Conservation (phyloP, 257 asterid species). For the Ophiorrhiza pumila region DNA sequence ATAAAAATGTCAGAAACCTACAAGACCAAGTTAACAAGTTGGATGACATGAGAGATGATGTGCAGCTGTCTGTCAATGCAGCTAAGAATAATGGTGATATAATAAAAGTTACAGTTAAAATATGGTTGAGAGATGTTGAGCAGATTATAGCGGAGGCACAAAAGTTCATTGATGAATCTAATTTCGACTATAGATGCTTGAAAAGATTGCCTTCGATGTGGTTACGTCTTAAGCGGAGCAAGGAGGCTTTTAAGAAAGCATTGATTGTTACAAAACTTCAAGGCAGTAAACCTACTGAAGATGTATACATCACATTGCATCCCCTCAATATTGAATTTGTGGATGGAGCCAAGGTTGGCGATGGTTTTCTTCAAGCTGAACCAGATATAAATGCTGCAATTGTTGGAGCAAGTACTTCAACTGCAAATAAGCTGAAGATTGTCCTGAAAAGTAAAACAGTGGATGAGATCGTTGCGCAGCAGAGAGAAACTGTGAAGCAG, state of each 20-base stretch:
- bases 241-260: not conserved
- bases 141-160: not conserved
- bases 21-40: not conserved
- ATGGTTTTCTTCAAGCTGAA: not conserved
- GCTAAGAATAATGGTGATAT: not conserved
- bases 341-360: too few relatives aligned
- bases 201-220: not conserved
- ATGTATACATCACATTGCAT: not conserved
- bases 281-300: not conserved
- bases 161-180: not conserved
- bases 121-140: slow-evolving; percentile 7
- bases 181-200: not conserved
- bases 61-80: not conserved
- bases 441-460: not conserved
- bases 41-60: slow-evolving; percentile 8
- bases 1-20: not conserved
- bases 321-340: slow-evolving; percentile 6
- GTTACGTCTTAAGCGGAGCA: slow-evolving; percentile 14
- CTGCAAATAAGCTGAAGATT: not conserved
- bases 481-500: not conserved
- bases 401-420: not conserved
- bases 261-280: not conserved
- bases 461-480: not conserved
- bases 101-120: not conserved
- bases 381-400: not conserved